phyloP scores from a whole-genome alignment of 768 basidiomycete genomes.

The Pleurotus ostreatus region DNA sequence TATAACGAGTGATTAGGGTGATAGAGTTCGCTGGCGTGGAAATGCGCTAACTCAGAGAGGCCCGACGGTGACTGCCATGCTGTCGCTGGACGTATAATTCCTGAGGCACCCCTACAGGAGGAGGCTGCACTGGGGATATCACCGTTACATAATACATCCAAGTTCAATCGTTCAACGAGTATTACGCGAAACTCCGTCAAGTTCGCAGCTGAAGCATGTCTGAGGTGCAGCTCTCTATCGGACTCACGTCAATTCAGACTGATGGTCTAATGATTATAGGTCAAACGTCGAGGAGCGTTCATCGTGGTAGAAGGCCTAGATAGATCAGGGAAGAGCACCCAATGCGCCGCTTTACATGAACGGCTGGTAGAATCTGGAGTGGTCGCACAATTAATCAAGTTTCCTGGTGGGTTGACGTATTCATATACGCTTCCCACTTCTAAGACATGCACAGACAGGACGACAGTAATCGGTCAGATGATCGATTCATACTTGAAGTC shows the following conservation, averaged over 20 bases:
- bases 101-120: too few species aligned
- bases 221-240: neutral
- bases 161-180: neutral
- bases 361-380: constrained; percentile 44
- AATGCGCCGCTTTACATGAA: constrained; percentile 58
- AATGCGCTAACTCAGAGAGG: too few species aligned
- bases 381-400: constrained; percentile 66
- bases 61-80: too few species aligned
- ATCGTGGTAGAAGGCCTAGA: constrained; percentile 97
- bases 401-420: constrained; percentile 67
- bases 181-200: neutral
- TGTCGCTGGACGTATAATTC: too few species aligned
- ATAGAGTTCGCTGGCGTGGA: too few species aligned
- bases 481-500: constrained; percentile 90
- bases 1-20: too few species aligned
- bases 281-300: constrained; percentile 61
- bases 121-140: too few species aligned
- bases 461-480: constrained; percentile 87
- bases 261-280: neutral
- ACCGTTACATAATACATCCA: constrained; percentile 8
- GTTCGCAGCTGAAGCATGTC: neutral
- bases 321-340: constrained; percentile 91
- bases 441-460: constrained; percentile 81
- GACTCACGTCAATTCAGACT: too few species aligned
- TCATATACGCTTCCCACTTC: neutral